Conservation (phyloP, 2,329 filamentous ascomycete genomes). For the Aspergillus sp. region DNA sequence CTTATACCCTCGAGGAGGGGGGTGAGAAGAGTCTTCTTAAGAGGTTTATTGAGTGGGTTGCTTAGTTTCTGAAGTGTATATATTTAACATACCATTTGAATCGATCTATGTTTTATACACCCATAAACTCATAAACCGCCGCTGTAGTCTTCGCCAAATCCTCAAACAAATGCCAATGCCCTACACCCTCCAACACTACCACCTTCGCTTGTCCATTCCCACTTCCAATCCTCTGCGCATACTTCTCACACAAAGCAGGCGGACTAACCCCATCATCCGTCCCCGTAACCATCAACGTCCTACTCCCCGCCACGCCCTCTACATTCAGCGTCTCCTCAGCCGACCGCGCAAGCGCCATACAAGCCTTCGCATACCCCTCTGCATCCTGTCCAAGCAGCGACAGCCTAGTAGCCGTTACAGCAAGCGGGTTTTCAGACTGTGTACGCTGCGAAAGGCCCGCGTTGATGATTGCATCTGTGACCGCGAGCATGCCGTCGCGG, state of each 20-base stretch:
- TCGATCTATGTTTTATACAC: too few species aligned
- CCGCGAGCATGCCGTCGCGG: constrained; percentile 44
- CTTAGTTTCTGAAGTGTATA: background rate
- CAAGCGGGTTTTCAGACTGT: constrained; percentile 41
- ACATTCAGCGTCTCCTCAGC: constrained; percentile 31
- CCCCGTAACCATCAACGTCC: constrained; percentile 47
- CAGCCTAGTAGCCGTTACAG: constrained; percentile 43
- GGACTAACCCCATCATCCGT: constrained; percentile 48
- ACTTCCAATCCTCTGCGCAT: constrained; percentile 14
- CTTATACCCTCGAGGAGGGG: background rate
- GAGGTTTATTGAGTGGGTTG: constrained; percentile 1
- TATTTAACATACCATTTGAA: background rate
- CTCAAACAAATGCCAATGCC: constrained; percentile 56
- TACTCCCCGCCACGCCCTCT: constrained; percentile 26
- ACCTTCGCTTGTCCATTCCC: background rate
- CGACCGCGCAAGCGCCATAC: constrained; percentile 48
- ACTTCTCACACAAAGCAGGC: constrained; percentile 35
- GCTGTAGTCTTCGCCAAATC: constrained; percentile 29
- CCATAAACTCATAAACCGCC: background rate
- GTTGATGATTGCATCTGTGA: constrained; percentile 42
- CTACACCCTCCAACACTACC: constrained; percentile 42
- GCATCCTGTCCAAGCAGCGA: constrained; percentile 51
- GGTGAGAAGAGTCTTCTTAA: background rate
- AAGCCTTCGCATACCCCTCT: constrained; percentile 58
- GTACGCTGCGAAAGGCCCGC: constrained; percentile 40